phyloP scores from a whole-genome alignment of 75 land plant species.

The Picea glauca region DNA sequence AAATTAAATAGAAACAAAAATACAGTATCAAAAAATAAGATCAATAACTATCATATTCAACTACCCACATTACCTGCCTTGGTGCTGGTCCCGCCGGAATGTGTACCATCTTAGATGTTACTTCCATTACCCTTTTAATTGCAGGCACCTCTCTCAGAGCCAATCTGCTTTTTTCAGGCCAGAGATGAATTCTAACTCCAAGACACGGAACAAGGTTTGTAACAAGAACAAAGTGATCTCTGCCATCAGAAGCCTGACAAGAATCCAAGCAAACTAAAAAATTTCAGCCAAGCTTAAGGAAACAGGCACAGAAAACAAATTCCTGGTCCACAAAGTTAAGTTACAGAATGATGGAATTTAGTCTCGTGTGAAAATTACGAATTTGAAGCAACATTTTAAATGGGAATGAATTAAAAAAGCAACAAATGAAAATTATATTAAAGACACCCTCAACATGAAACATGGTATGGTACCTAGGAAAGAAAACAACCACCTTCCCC shows the following conservation, averaged over 20 bases:
- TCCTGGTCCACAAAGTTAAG: not conserved
- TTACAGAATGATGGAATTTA: not conserved
- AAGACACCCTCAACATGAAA: not conserved
- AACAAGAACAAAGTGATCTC: conserved; percentile 72
- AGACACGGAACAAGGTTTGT: conserved; percentile 94
- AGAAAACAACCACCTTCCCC: not conserved
- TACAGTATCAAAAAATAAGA: not conserved
- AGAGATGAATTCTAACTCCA: conserved; percentile 89
- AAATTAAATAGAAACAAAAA: conserved; percentile 4
- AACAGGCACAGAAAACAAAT: not conserved
- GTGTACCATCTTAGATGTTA: conserved; percentile 90
- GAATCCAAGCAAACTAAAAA: not conserved
- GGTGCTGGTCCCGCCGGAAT: conserved; percentile 93
- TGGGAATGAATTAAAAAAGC: not conserved
- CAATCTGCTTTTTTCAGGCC: conserved; percentile 65
- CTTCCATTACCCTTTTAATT: conserved; percentile 59
- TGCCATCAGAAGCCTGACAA: conserved; percentile 70
- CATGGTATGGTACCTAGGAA: not conserved
- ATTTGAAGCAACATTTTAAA: not conserved
- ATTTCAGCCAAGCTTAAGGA: not conserved
- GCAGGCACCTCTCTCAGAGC: conserved; percentile 20
- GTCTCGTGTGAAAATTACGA: not conserved
- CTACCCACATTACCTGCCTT: conserved; percentile 63
- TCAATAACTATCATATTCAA: not conserved
- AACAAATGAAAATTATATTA: not conserved